phyloP scores from a whole-genome alignment of 805 yeast genomes.

The Candida taoyuanica region DNA sequence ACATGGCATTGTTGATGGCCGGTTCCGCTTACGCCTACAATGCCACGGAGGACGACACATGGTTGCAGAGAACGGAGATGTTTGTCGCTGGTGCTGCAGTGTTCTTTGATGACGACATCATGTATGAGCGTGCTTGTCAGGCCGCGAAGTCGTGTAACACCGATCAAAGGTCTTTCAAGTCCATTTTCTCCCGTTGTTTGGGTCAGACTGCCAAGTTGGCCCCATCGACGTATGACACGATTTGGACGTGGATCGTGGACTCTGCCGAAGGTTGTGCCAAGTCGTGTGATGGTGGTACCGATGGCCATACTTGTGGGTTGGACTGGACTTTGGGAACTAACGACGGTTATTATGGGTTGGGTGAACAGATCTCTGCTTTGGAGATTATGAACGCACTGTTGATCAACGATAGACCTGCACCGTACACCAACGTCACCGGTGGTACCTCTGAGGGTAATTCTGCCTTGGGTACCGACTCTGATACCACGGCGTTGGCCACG shows the following conservation, averaged over 20 bases:
- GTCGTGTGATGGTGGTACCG: slow-evolving; percentile 69
- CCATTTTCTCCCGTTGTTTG: slow-evolving; percentile 59
- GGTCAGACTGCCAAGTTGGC: slow-evolving; percentile 53
- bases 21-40: slow-evolving; percentile 71
- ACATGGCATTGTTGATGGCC: slow-evolving; percentile 59
- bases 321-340: slow-evolving; percentile 55
- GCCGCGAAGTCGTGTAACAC: slow-evolving; percentile 51
- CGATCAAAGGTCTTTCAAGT: slow-evolving; percentile 73
- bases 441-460: slow-evolving; percentile 55
- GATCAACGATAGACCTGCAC: slow-evolving; percentile 42
- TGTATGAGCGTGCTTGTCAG: slow-evolving; percentile 64
- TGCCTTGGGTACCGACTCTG: slow-evolving; percentile 43
- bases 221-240: slow-evolving; percentile 42
- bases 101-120: slow-evolving; percentile 46
- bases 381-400: slow-evolving; percentile 54
- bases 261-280: slow-evolving; percentile 67
- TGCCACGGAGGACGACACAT: slow-evolving; percentile 45
- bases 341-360: slow-evolving; percentile 68
- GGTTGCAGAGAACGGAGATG: slow-evolving; percentile 46
- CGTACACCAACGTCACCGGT: slow-evolving; percentile 48
- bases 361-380: slow-evolving; percentile 74
- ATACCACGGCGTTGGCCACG: slow-evolving; percentile 32
- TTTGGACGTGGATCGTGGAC: slow-evolving; percentile 38
- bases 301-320: slow-evolving; percentile 73
- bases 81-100: slow-evolving; percentile 42